These are phyloP conservation scores for Gynostemma pentaphyllum DNA, from an alignment of 306 rosid species.

Conservation along the genomic window DNA sequence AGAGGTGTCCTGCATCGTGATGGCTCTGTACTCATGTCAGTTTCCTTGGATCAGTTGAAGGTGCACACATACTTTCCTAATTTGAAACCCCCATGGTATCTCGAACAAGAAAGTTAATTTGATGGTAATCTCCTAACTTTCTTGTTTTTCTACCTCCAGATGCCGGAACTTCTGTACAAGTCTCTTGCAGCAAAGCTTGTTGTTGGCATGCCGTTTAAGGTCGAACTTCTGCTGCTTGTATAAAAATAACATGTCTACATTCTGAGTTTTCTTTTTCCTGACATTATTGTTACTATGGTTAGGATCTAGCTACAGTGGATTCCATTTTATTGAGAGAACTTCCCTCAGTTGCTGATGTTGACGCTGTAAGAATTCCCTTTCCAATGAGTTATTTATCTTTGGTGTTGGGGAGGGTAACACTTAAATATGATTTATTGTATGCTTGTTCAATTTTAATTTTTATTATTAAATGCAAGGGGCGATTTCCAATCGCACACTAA, in stretches of 20 bases:
- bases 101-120: neutral
- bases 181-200: constrained; percentile 81
- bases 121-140: constrained; percentile 1
- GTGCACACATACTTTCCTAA: constrained; percentile 25
- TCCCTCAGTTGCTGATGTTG: constrained; percentile 62
- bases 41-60: constrained; percentile 78
- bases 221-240: constrained; percentile 18
- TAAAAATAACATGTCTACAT: constrained; percentile 8
- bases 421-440: neutral
- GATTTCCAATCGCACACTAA: constrained; percentile 5
- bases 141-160: constrained; percentile 27
- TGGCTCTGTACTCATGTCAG: constrained; percentile 95
- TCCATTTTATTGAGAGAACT: constrained; percentile 83
- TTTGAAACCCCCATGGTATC: neutral
- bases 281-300: constrained; percentile 18
- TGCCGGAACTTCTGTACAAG: constrained; percentile 80
- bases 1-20: constrained; percentile 93
- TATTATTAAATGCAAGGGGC: neutral
- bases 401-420: neutral
- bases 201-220: constrained; percentile 99
- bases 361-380: constrained; percentile 52
- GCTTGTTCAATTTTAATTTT: neutral
- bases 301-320: constrained; percentile 98
- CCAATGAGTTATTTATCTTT: constrained; percentile 11
- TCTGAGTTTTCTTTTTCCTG: constrained; percentile 11